Percentiles rank a stretch among this genome's conserved stretches.
Evolutionary conservation across 1,284 basidiomycete species (phyloP).

Genomic region (Mixia osmundae): DNA sequence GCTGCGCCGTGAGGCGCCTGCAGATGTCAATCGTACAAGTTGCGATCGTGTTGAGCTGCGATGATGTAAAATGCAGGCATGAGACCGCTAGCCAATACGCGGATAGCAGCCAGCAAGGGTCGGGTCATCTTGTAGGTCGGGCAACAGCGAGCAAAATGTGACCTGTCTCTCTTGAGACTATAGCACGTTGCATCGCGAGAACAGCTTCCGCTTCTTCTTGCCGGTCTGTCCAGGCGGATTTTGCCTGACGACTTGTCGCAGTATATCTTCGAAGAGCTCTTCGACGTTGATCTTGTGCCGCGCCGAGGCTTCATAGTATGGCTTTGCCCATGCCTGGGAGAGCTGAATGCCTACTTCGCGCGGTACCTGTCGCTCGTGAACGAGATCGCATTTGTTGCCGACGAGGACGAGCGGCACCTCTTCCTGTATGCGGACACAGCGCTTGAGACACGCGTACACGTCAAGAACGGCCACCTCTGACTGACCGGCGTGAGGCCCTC

Average conservation of each 20-base stretch:
- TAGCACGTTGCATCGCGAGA: too few relatives aligned
- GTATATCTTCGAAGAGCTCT: constrained; percentile 52
- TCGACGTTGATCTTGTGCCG: constrained; percentile 54
- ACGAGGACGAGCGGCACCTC: constrained; percentile 52
- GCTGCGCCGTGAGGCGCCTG: too few relatives aligned
- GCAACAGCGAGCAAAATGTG: too few relatives aligned
- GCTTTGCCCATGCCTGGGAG: constrained; percentile 41
- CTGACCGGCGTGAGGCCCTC: constrained; percentile 34
- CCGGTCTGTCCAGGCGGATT: constrained; percentile 5
- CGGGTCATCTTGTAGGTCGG: too few relatives aligned
- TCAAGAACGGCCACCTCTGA: too few relatives aligned
- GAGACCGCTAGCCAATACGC: too few relatives aligned
- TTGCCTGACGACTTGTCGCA: constrained; percentile 36
- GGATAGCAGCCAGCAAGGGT: too few relatives aligned
- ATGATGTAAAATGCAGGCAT: too few relatives aligned
- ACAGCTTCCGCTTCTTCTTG: neutral
- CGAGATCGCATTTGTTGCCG: constrained; percentile 66
- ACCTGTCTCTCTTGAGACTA: too few relatives aligned
- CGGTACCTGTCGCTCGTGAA: constrained; percentile 54
- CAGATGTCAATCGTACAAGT: too few relatives aligned
- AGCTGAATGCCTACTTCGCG: constrained; percentile 39
- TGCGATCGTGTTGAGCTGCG: too few relatives aligned
- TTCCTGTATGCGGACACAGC: neutral
- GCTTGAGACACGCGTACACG: too few relatives aligned
- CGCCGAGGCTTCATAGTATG: constrained; percentile 64